Evolutionary conservation across 805 yeast species (phyloP).

Genomic region (Starmerella bombicola): DNA sequence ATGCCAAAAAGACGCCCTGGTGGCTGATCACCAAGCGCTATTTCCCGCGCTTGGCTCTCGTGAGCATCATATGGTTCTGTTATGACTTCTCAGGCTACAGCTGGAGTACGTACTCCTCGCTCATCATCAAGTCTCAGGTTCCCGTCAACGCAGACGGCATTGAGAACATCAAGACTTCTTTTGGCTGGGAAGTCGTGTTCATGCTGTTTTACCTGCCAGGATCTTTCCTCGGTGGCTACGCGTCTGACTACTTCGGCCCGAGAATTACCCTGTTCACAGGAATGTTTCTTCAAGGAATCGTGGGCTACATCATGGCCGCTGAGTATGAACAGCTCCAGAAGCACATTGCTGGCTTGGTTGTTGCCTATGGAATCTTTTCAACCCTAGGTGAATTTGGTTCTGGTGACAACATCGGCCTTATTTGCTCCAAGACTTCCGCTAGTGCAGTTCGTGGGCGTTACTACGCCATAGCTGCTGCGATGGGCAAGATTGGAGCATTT

Average conservation of each 20-base stretch:
- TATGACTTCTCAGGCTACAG: constrained; percentile 84
- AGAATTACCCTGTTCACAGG: constrained; percentile 64
- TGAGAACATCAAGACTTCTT: constrained; percentile 49
- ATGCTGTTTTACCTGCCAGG: constrained; percentile 87
- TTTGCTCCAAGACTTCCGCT: constrained; percentile 77
- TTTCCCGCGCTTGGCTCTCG: constrained; percentile 64
- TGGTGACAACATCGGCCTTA: constrained; percentile 80
- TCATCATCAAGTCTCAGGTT: constrained; percentile 50
- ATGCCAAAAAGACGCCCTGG: constrained; percentile 42
- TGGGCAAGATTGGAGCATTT: constrained; percentile 88
- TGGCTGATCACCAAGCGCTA: constrained; percentile 60
- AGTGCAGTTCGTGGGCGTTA: constrained; percentile 83
- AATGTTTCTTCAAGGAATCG: constrained; percentile 54
- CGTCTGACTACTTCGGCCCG: constrained; percentile 87
- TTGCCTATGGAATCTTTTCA: constrained; percentile 76
- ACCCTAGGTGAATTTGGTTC: constrained; percentile 89
- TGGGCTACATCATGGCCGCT: constrained; percentile 80
- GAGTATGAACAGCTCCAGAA: constrained; percentile 42
- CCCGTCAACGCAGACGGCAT: constrained; percentile 33
- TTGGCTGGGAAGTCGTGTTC: constrained; percentile 88
- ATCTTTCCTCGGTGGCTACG: constrained; percentile 69
- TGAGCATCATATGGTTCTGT: constrained; percentile 76
- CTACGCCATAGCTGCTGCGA: constrained; percentile 83
- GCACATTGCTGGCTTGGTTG: constrained; percentile 66
- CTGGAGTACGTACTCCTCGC: constrained; percentile 70